These are phyloP conservation scores for Cladosporium sphaerospermum DNA, from an alignment of 2,329 filamentous ascomycete genomes.

Conservation along the genomic window DNA sequence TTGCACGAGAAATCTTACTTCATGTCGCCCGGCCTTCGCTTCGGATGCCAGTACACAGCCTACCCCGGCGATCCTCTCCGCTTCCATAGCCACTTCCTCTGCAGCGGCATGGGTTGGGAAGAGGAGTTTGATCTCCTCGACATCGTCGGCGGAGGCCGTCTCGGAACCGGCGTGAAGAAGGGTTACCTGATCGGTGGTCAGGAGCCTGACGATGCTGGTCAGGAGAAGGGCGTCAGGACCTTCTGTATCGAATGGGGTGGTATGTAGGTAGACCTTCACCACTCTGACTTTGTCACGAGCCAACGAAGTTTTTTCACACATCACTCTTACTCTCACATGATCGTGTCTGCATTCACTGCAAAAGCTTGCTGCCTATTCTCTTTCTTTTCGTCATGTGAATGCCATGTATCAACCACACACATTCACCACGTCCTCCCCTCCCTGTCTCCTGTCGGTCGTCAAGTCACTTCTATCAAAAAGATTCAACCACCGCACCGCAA, in stretches of 20 bases:
- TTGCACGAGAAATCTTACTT: constrained; percentile 76
- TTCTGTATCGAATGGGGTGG: constrained; percentile 93
- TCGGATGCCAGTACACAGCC: constrained; percentile 88
- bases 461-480: too few relatives aligned
- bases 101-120: constrained; percentile 79
- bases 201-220: constrained; percentile 35
- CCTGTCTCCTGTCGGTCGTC: too few relatives aligned
- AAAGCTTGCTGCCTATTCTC: too few relatives aligned
- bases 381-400: too few relatives aligned
- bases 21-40: constrained; percentile 84
- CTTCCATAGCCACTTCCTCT: constrained; percentile 92
- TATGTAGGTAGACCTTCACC: constrained; percentile 53
- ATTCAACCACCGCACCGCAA: too few relatives aligned
- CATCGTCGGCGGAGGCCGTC: constrained; percentile 74
- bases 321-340: constrained; percentile 7
- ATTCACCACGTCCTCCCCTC: too few relatives aligned
- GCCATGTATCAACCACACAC: too few relatives aligned
- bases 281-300: neutral
- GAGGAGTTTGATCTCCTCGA: constrained; percentile 79
- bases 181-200: constrained; percentile 79
- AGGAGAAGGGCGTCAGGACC: constrained; percentile 50
- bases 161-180: constrained; percentile 96
- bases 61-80: constrained; percentile 93
- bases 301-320: neutral
- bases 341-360: neutral